A percentile compares a stretch with the other conserved stretches of the same genome.
Evolutionary conservation across 1,284 basidiomycete genomes (phyloP).

Genomic region (Stygiomarasmius scandens): DNA sequence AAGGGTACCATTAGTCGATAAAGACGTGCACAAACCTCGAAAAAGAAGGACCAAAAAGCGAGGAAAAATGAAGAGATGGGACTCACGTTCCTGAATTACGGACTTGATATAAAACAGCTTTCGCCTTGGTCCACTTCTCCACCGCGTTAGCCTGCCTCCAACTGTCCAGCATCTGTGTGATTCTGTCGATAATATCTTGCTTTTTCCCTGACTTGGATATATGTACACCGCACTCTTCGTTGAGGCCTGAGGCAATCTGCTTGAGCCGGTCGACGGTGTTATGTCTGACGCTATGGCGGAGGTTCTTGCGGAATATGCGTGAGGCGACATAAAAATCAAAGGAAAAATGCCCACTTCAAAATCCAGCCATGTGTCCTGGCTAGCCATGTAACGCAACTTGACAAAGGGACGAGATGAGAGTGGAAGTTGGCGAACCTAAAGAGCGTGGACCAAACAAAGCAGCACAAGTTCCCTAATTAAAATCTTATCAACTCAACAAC

Average conservation of each 20-base stretch:
- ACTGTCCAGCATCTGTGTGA: slow-evolving; percentile 53
- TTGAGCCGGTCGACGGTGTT: slow-evolving; percentile 82
- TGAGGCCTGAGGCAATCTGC: slow-evolving; percentile 70
- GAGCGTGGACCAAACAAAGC: neutral
- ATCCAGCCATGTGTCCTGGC: slow-evolving; percentile 56
- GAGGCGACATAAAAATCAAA: slow-evolving; percentile 8
- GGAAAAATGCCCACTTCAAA: slow-evolving; percentile 50
- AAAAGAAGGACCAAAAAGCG: no score
- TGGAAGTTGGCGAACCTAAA: slow-evolving; percentile 8
- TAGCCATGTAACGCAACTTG: slow-evolving; percentile 39
- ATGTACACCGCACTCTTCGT: slow-evolving; percentile 70
- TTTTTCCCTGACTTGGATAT: slow-evolving; percentile 82
- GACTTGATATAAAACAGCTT: slow-evolving; percentile 63
- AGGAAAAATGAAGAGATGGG: slow-evolving; percentile 18
- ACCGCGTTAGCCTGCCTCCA: slow-evolving; percentile 58
- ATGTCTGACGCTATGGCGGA: slow-evolving; percentile 47
- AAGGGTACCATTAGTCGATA: slow-evolving; percentile 11
- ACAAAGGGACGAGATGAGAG: slow-evolving; percentile 11
- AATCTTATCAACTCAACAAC: neutral
- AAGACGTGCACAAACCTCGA: slow-evolving; percentile 14
- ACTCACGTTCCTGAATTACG: slow-evolving; percentile 64
- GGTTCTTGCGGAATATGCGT: slow-evolving; percentile 30
- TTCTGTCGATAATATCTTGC: slow-evolving; percentile 78
- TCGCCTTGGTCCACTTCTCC: slow-evolving; percentile 69
- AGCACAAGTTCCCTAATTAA: neutral